A percentile compares a stretch with the other conserved stretches of the same genome.
Evolutionary conservation across 2,329 filamentous ascomycete genomes (phyloP).

Genomic region (Colletotrichum filicis): DNA sequence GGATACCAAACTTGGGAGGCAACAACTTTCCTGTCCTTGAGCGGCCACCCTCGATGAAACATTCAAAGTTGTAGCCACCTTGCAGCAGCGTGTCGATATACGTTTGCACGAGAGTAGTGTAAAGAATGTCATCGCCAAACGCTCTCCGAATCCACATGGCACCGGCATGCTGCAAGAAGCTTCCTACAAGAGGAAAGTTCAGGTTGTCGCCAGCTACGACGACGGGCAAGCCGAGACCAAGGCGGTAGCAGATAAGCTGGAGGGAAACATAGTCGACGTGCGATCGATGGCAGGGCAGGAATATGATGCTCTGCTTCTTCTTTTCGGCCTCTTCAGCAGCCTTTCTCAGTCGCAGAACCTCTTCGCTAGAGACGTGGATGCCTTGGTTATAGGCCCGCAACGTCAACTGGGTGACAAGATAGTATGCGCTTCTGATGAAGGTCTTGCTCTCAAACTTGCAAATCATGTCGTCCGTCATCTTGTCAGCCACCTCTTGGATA

Average conservation of each 20-base stretch:
- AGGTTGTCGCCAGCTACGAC: conserved; percentile 97
- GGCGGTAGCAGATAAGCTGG: conserved; percentile 93
- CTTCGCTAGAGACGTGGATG: conserved; percentile 95
- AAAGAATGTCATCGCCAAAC: conserved; percentile 92
- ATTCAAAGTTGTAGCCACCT: conserved; percentile 94
- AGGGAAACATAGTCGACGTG: conserved; percentile 97
- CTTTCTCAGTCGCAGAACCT: conserved; percentile 83
- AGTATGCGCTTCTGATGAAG: conserved; percentile 94
- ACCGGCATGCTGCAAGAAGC: conserved; percentile 93
- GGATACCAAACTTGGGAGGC: conserved; percentile 93
- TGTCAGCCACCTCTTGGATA: conserved; percentile 83
- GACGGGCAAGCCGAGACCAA: conserved; percentile 88
- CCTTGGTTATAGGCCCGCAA: conserved; percentile 96
- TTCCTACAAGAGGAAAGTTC: conserved; percentile 90
- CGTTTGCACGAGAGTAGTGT: conserved; percentile 91
- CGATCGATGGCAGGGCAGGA: conserved; percentile 92
- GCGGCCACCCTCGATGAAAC: conserved; percentile 95
- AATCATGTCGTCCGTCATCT: conserved; percentile 94
- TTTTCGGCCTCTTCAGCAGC: conserved; percentile 85
- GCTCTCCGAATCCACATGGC: conserved; percentile 96
- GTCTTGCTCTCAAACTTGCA: conserved; percentile 97
- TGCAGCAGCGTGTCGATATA: conserved; percentile 95
- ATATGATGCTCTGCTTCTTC: conserved; percentile 95
- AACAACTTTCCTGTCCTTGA: conserved; percentile 94
- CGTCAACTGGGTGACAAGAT: conserved; percentile 85